A percentile compares a stretch with the other conserved stretches of the same genome.
These are phyloP conservation scores for Paecilomyces variotii DNA, from an alignment of 2,329 filamentous ascomycete species.

Conservation along the genomic window DNA sequence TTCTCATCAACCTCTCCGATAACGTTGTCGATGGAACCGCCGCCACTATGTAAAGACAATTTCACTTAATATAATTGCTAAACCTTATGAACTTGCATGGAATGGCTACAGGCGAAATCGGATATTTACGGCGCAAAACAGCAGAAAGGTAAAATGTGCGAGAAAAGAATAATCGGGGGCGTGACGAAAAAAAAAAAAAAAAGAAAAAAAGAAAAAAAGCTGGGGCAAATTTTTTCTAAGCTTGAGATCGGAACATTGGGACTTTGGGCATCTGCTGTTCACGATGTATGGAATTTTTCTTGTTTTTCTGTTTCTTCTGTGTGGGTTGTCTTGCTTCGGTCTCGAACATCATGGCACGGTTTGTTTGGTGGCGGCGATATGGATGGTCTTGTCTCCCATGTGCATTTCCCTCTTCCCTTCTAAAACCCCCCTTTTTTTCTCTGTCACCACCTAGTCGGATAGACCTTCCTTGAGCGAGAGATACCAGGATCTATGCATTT, in stretches of 20 bases:
- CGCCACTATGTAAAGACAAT: slow-evolving; percentile 29
- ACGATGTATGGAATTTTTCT: slow-evolving; percentile 10
- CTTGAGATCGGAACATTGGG: slow-evolving; percentile 3
- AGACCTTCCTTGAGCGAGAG: slow-evolving; percentile 32
- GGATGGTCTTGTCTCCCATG: slow-evolving; percentile 26
- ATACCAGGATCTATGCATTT: slow-evolving; percentile 33
- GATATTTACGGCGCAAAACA: slow-evolving; percentile 30
- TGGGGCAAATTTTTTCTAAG: slow-evolving; percentile 4
- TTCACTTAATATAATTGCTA: slow-evolving; percentile 22
- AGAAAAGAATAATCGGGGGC: slow-evolving; percentile 6
- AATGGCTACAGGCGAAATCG: slow-evolving; percentile 32
- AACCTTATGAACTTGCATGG: slow-evolving; percentile 34
- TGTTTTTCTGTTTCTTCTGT: slow-evolving; percentile 7
- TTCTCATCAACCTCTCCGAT: slow-evolving; percentile 92
- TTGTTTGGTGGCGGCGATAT: slow-evolving; percentile 26
- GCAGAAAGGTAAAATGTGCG: slow-evolving; percentile 4
- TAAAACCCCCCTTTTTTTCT: slow-evolving; percentile 14
- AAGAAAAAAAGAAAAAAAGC: slow-evolving; percentile 1
- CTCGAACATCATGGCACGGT: slow-evolving; percentile 21
- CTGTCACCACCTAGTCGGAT: slow-evolving; percentile 20
- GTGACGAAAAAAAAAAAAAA: slow-evolving; percentile 4
- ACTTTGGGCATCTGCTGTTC: slow-evolving; percentile 7
- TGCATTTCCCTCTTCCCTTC: slow-evolving; percentile 19
- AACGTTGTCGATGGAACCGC: slow-evolving; percentile 56
- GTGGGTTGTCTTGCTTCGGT: slow-evolving; percentile 7